A percentile compares a stretch with the other conserved stretches of the same genome.
These are phyloP conservation scores for Corrigiola litoralis DNA, from an alignment of 179 eudicot species.

Conservation along the genomic window DNA sequence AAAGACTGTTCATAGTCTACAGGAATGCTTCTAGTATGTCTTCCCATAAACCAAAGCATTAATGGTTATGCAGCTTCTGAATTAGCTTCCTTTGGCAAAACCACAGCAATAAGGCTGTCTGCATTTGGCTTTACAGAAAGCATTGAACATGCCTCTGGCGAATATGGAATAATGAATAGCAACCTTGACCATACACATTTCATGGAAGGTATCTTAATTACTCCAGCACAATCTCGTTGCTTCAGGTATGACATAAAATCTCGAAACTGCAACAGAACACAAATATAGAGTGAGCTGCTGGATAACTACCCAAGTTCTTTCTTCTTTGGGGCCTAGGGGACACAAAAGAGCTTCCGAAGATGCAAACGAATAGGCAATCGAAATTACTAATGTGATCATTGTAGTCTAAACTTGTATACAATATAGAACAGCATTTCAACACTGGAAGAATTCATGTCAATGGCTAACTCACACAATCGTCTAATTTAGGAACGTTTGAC, in stretches of 20 bases:
- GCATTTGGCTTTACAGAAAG: constrained; percentile 59
- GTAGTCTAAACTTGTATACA: neutral
- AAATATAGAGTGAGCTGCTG: constrained; percentile 5
- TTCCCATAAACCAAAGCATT: neutral
- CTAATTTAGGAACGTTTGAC: neutral
- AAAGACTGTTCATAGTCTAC: neutral
- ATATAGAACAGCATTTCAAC: neutral
- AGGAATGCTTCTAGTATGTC: neutral
- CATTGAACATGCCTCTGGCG: constrained; percentile 64
- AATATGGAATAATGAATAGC: constrained; percentile 81
- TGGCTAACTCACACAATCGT: neutral
- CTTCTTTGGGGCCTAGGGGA: neutral
- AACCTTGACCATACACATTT: constrained; percentile 76
- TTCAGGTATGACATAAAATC: constrained; percentile 81
- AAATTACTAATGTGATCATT: neutral
- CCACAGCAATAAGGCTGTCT: constrained; percentile 69
- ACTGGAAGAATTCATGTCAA: neutral
- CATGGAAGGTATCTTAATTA: constrained; percentile 73
- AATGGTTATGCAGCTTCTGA: constrained; percentile 40
- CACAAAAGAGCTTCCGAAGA: neutral
- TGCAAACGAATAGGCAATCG: neutral
- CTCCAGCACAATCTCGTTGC: constrained; percentile 98
- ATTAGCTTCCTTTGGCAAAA: constrained; percentile 80
- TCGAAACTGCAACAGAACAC: constrained; percentile 56
- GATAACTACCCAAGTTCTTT: neutral